phyloP scores from a whole-genome alignment of 2,329 filamentous ascomycete species.

The Alternaria metachromatica region DNA sequence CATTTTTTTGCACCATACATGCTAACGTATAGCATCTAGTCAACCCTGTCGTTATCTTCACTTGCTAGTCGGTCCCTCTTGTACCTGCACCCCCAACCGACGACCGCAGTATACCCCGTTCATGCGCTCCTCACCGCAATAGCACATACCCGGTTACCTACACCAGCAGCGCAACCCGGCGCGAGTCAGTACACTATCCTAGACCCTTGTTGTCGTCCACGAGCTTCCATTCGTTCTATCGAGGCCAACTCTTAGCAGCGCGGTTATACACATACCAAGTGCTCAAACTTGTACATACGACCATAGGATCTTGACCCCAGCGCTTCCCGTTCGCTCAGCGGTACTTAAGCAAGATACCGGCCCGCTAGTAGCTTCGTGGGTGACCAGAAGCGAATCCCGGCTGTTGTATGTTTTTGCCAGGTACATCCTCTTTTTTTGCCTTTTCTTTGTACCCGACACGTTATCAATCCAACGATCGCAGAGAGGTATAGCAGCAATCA shows the following conservation, averaged over 20 bases:
- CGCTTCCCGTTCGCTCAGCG: not conserved
- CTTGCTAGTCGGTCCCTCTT: not conserved
- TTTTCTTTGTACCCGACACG: not conserved
- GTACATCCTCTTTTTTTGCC: not conserved
- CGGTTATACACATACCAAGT: not conserved
- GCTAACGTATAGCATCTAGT: not conserved
- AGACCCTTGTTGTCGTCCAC: not conserved
- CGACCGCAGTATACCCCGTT: not conserved
- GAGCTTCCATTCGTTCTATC: not conserved
- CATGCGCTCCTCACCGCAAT: not conserved
- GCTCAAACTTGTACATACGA: not conserved
- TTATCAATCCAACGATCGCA: not conserved
- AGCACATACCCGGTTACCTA: not conserved
- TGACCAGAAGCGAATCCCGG: not conserved
- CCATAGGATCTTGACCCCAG: not conserved
- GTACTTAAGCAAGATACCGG: not conserved
- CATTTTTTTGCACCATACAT: not conserved
- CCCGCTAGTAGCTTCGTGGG: fast-evolving
- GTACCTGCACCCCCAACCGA: not conserved
- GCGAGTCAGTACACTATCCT: not conserved
- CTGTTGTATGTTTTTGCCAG: not conserved
- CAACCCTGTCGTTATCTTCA: not conserved
- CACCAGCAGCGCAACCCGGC: not conserved
- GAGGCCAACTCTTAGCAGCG: fast-evolving
- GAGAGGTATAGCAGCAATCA: not conserved